Evolutionary conservation across 2,329 filamentous ascomycete genomes (phyloP).

Genomic region (Tricladium varicosporioides): DNA sequence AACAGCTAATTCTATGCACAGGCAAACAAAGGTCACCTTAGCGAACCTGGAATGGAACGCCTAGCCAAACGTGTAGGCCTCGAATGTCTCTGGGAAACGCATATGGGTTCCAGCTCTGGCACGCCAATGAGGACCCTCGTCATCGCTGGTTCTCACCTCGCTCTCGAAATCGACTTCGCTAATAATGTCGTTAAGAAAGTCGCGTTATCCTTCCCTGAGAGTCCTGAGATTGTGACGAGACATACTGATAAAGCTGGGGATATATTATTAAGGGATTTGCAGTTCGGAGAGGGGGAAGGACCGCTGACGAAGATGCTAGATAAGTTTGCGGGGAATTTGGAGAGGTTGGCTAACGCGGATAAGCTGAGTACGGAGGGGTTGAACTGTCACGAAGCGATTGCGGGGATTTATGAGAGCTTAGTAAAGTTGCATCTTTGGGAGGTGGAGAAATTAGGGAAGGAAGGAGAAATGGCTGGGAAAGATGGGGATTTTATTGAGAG

Average conservation of each 20-base stretch:
- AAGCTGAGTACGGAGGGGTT: conserved; percentile 67
- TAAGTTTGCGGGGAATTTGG: conserved; percentile 68
- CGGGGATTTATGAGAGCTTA: conserved; percentile 70
- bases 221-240: conserved; percentile 54
- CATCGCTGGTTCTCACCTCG: conserved; percentile 59
- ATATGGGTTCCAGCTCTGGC: conserved; percentile 43
- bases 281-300: conserved; percentile 55
- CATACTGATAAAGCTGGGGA: conserved; percentile 60
- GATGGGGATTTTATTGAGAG: conserved; percentile 39
- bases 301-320: conserved; percentile 70
- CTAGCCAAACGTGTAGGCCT: conserved; percentile 67
- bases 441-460: conserved; percentile 53
- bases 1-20: conserved; percentile 20
- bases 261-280: conserved; percentile 65
- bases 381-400: conserved; percentile 75
- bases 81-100: conserved; percentile 59
- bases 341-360: conserved; percentile 67
- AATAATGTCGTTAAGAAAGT: conserved; percentile 63
- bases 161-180: conserved; percentile 59
- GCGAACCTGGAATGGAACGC: conserved; percentile 71
- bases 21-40: conserved; percentile 59
- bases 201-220: conserved; percentile 60
- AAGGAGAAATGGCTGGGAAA: conserved; percentile 43
- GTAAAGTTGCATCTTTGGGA: conserved; percentile 71
- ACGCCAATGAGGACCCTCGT: conserved; percentile 54